phyloP scores from a whole-genome alignment of 2,329 filamentous ascomycete species.

The Cryoendolithus antarcticus region DNA sequence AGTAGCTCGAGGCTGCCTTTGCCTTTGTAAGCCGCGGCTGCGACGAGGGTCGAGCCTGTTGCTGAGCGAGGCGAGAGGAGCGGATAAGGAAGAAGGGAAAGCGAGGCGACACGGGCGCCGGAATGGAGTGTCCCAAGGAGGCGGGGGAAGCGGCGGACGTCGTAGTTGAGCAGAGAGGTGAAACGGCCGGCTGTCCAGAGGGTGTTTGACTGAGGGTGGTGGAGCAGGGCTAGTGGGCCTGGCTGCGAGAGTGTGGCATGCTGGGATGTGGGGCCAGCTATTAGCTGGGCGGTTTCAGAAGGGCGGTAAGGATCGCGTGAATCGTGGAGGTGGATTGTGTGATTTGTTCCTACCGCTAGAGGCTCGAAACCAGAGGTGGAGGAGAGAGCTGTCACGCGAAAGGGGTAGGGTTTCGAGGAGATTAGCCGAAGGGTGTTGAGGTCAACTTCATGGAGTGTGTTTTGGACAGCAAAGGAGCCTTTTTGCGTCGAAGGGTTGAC shows the following conservation, averaged over 20 bases:
- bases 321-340: constrained; percentile 74
- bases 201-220: constrained; percentile 43
- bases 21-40: constrained; percentile 81
- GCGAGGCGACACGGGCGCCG: constrained; percentile 62
- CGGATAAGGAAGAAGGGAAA: constrained; percentile 57
- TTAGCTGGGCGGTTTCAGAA: constrained; percentile 13
- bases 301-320: constrained; percentile 36
- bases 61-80: constrained; percentile 42
- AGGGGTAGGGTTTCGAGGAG: constrained; percentile 61
- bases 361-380: constrained; percentile 53
- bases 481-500: constrained; percentile 55
- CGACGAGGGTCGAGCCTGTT: constrained; percentile 56
- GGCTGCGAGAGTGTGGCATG: constrained; percentile 69
- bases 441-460: constrained; percentile 69
- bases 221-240: constrained; percentile 64
- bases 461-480: constrained; percentile 71
- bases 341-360: constrained; percentile 71
- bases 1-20: constrained; percentile 88
- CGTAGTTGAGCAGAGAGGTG: constrained; percentile 77
- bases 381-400: constrained; percentile 73
- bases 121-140: constrained; percentile 71
- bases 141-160: constrained; percentile 70
- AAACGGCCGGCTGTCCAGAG: constrained; percentile 87
- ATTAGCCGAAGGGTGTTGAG: constrained; percentile 59
- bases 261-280: constrained; percentile 19